phyloP scores from a whole-genome alignment of 805 yeast species.

The Kluyveromyces starmeri region DNA sequence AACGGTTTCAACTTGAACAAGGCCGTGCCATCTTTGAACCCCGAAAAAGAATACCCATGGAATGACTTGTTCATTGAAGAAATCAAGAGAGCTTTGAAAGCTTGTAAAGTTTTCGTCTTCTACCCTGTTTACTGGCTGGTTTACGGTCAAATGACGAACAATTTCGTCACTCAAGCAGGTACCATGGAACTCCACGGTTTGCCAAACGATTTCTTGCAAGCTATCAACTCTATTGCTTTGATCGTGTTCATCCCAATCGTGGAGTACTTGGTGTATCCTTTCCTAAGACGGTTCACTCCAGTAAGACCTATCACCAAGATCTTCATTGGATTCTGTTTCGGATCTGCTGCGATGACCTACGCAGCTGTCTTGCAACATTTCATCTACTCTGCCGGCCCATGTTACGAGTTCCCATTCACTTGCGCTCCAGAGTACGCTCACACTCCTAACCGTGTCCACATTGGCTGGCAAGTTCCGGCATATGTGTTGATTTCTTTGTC shows the following conservation, averaged over 20 bases:
- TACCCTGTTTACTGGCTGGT: slow-evolving; percentile 70
- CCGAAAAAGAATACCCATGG: slow-evolving; percentile 46
- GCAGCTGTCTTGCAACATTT: slow-evolving; percentile 68
- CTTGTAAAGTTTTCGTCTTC: slow-evolving; percentile 65
- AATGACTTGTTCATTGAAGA: slow-evolving; percentile 65
- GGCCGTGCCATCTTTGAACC: slow-evolving; percentile 50
- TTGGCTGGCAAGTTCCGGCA: slow-evolving; percentile 59
- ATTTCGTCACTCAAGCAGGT: slow-evolving; percentile 67
- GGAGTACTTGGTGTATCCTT: slow-evolving; percentile 51
- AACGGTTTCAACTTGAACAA: slow-evolving; percentile 43
- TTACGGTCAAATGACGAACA: slow-evolving; percentile 64
- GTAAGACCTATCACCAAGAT: slow-evolving; percentile 69
- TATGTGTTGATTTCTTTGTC: slow-evolving; percentile 65
- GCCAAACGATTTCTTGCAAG: slow-evolving; percentile 74
- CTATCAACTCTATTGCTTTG: slow-evolving; percentile 65
- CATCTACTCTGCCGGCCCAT: slow-evolving; percentile 65
- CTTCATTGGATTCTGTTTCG: slow-evolving; percentile 59
- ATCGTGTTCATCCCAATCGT: slow-evolving; percentile 70
- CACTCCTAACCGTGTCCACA: slow-evolving; percentile 38
- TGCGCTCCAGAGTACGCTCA: slow-evolving; percentile 33
- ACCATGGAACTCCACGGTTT: slow-evolving; percentile 66
- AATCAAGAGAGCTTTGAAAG: slow-evolving; percentile 52
- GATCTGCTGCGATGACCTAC: slow-evolving; percentile 57
- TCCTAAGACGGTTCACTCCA: slow-evolving; percentile 39
- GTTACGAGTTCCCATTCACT: slow-evolving; percentile 53